phyloP scores from a whole-genome alignment of 2,329 filamentous ascomycete species.

The Pseudogymnoascus sp. region DNA sequence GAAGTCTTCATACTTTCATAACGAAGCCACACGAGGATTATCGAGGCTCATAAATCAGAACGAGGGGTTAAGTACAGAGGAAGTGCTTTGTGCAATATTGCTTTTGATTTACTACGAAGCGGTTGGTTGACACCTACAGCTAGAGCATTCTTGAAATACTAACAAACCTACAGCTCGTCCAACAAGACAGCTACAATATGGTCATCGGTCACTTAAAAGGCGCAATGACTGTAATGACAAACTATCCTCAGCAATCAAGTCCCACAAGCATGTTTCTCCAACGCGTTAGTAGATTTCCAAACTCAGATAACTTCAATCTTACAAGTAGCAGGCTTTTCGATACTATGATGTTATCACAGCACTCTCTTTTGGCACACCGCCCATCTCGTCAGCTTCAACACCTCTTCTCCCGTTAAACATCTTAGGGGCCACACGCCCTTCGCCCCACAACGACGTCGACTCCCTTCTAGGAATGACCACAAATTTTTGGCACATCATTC shows the following conservation, averaged over 20 bases:
- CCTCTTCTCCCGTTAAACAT: neutral
- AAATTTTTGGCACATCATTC: neutral
- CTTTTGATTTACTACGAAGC: slow-evolving; percentile 57
- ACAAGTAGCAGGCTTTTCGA: slow-evolving; percentile 42
- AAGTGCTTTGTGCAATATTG: slow-evolving; percentile 54
- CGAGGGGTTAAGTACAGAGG: slow-evolving; percentile 43
- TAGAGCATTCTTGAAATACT: slow-evolving; percentile 1
- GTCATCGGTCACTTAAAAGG: slow-evolving; percentile 54
- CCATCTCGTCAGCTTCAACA: neutral
- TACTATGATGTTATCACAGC: neutral
- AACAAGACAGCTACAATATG: slow-evolving; percentile 50
- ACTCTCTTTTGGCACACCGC: neutral
- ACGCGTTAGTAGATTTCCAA: slow-evolving; percentile 36
- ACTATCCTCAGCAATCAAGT: slow-evolving; percentile 37
- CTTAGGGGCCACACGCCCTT: neutral
- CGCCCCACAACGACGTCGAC: neutral
- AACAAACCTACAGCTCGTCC: slow-evolving; percentile 44
- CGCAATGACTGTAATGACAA: slow-evolving; percentile 52
- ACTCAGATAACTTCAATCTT: slow-evolving; percentile 12
- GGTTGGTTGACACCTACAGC: slow-evolving; percentile 32
- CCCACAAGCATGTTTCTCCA: slow-evolving; percentile 51
- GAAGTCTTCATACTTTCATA: slow-evolving; percentile 52
- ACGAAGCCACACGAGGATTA: slow-evolving; percentile 49
- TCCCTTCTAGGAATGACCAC: slow-evolving; percentile 17
- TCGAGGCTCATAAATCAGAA: slow-evolving; percentile 49